A percentile compares a stretch with the other conserved stretches of the same genome.
phyloP scores from a whole-genome alignment of 192 early-diverging fungal species.

The Cetraspora pellucida region DNA sequence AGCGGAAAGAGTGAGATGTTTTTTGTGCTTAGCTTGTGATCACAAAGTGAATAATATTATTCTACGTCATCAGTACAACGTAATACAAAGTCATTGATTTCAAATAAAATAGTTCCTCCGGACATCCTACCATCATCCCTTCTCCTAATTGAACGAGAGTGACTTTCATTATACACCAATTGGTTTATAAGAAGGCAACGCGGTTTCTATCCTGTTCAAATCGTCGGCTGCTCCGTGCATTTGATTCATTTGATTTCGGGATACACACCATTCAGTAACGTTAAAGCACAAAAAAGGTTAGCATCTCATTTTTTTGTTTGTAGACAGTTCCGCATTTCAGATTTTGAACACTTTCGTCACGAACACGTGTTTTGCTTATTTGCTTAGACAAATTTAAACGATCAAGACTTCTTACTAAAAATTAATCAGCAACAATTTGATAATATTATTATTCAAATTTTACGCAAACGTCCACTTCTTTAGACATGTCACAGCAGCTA shows the following conservation, averaged over 20 bases:
- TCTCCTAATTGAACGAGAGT: constrained; percentile 16
- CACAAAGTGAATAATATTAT: too few relatives aligned
- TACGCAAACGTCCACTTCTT: not conserved
- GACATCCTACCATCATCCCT: not conserved
- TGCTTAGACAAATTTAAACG: constrained; percentile 8
- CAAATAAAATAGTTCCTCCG: too few relatives aligned
- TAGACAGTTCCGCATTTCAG: not conserved
- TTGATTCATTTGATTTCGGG: constrained; percentile 14
- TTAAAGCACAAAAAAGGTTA: not conserved
- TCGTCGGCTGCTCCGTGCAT: not conserved
- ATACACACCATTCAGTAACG: constrained; percentile 6
- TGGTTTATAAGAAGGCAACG: constrained; percentile 1
- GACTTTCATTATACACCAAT: constrained; percentile 3
- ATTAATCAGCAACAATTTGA: not conserved
- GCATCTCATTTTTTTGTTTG: not conserved
- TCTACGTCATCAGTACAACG: too few relatives aligned
- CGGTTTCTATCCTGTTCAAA: constrained; percentile 8
- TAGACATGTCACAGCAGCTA: constrained; percentile 21
- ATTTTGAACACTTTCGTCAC: not conserved
- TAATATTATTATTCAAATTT: not conserved
- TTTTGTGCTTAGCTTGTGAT: too few relatives aligned
- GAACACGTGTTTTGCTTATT: not conserved
- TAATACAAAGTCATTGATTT: too few relatives aligned
- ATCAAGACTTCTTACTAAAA: not conserved
- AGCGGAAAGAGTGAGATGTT: too few relatives aligned